A percentile compares a stretch with the other conserved stretches of the same genome.
phyloP scores from a whole-genome alignment of 441 rosid species.

The Omphalea diandra region DNA sequence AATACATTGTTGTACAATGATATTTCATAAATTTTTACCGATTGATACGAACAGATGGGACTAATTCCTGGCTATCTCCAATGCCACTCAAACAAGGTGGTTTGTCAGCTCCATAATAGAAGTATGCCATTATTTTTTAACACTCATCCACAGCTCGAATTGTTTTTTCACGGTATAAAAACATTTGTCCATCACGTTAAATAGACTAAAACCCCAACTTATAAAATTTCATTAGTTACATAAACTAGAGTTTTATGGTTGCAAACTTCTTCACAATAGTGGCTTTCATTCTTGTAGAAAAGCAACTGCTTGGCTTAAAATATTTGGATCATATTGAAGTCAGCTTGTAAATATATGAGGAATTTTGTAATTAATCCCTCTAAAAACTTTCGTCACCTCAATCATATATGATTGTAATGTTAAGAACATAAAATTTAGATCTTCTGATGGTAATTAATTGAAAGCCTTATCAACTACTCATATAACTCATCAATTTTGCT shows the following conservation, averaged over 20 bases:
- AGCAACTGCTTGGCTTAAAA: too few species aligned
- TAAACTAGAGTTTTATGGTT: too few species aligned
- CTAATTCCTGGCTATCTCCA: slow-evolving; percentile 43
- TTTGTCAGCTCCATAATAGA: slow-evolving; percentile 85
- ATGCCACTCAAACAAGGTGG: slow-evolving; percentile 53
- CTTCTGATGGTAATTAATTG: neutral
- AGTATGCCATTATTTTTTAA: slow-evolving; percentile 90
- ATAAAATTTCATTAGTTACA: too few species aligned
- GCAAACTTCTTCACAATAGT: too few species aligned
- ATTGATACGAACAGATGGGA: slow-evolving; percentile 46
- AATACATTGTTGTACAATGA: neutral
- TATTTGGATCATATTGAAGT: too few species aligned
- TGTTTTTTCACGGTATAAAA: too few species aligned
- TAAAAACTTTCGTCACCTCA: neutral
- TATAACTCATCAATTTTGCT: slow-evolving; percentile 5
- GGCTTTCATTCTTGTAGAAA: too few species aligned
- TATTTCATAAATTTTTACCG: neutral
- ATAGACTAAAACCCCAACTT: too few species aligned
- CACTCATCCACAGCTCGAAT: slow-evolving; percentile 68
- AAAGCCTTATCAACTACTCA: neutral
- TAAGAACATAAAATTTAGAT: neutral
- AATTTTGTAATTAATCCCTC: neutral
- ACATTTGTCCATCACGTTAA: too few species aligned
- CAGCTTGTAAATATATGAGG: too few species aligned
- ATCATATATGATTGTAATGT: neutral